Conservation (phyloP, 306 rosid species). For the Citrullus amarus region DNA sequence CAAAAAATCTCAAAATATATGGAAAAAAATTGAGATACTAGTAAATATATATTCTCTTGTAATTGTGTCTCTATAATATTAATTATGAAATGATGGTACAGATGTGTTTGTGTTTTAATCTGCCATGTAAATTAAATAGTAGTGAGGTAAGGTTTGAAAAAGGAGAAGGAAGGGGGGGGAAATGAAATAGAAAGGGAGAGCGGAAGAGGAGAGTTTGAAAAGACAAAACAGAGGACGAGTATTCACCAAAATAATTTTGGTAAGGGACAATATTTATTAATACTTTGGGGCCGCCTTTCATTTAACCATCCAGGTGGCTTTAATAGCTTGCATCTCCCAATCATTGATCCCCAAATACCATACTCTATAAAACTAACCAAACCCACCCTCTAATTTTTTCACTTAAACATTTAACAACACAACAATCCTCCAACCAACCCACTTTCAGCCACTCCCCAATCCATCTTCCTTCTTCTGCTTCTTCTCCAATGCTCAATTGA, state of each 20-base stretch:
- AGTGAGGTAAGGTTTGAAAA: too few species aligned
- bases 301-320: not conserved
- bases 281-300: slow-evolving; percentile 4
- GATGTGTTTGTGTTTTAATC: not conserved
- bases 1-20: too few species aligned
- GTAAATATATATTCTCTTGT: too few species aligned
- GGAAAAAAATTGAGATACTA: too few species aligned
- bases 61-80: too few species aligned
- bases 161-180: not conserved
- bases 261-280: not conserved
- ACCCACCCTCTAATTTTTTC: not conserved
- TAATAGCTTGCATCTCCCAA: not conserved
- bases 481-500: not conserved
- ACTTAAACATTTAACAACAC: not conserved
- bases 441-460: not conserved
- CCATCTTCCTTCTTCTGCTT: not conserved
- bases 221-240: slow-evolving; percentile 5
- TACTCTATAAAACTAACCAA: not conserved
- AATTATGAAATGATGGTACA: not conserved
- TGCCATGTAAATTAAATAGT: not conserved
- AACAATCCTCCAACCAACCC: not conserved
- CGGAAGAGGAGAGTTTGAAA: not conserved
- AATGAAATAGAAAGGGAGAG: not conserved
- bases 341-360: not conserved
- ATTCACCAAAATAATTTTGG: not conserved